A percentile compares a stretch with the other conserved stretches of the same genome.
Conservation (phyloP, 495 filamentous ascomycete species). For the Polyplosphaeria fusca region DNA sequence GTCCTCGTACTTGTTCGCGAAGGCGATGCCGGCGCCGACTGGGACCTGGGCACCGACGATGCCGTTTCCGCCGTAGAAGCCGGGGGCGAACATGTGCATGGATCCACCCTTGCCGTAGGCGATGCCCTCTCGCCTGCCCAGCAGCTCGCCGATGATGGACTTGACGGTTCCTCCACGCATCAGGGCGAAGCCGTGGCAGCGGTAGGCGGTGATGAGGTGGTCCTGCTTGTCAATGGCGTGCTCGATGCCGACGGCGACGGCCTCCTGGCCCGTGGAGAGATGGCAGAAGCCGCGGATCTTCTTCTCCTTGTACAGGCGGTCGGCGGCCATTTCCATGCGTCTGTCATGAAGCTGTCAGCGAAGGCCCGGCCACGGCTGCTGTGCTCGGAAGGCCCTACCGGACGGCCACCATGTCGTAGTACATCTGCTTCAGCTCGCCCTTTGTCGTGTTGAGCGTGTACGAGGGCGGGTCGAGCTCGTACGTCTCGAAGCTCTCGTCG, state of each 20-base stretch:
- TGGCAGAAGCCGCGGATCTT: constrained; percentile 99
- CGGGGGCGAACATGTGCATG: constrained; percentile 99
- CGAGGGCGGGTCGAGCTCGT: constrained; percentile 91
- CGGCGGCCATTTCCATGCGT: constrained; percentile 99
- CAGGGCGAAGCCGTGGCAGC: constrained; percentile 95
- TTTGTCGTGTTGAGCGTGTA: constrained; percentile 92
- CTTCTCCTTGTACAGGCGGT: constrained; percentile 98
- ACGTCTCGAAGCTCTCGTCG: constrained; percentile 98
- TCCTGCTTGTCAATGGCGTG: constrained; percentile 87
- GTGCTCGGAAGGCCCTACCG: constrained; percentile 55
- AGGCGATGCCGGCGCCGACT: constrained; percentile 93
- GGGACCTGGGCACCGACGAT: constrained; percentile 99
- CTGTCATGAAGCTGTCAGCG: constrained; percentile 48
- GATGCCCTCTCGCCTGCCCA: constrained; percentile 92
- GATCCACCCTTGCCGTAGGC: constrained; percentile 97
- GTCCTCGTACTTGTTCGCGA: constrained; percentile 90
- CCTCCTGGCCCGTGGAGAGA: constrained; percentile 95
- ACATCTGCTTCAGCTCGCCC: constrained; percentile 97
- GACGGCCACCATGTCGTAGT: constrained; percentile 92
- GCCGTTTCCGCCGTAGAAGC: constrained; percentile 98
- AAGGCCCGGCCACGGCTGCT: background rate
- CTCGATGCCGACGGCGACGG: constrained; percentile 94
- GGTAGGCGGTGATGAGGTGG: constrained; percentile 95
- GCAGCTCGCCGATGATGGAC: constrained; percentile 92
- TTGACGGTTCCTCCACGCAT: constrained; percentile 93